These are phyloP conservation scores for Termitomyces sp. DNA, from an alignment of 768 basidiomycete genomes.

Conservation along the genomic window DNA sequence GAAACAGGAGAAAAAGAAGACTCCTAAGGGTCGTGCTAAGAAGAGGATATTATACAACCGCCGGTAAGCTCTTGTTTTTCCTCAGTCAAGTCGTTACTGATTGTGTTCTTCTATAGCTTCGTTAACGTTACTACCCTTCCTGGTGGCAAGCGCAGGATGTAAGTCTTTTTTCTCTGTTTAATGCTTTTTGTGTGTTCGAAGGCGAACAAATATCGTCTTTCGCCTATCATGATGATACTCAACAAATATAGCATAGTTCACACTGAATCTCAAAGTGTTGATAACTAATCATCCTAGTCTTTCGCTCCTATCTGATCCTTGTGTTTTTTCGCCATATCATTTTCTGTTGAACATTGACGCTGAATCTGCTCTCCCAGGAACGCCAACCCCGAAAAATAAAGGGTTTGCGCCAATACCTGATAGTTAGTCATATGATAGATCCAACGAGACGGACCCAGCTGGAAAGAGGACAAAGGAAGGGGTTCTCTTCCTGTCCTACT, in stretches of 20 bases:
- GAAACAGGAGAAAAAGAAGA: constrained; percentile 99
- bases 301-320: constrained; percentile 98
- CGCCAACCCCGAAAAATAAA: constrained; percentile 61
- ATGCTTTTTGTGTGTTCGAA: neutral
- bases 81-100: constrained; percentile 19
- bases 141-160: constrained; percentile 96
- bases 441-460: no score
- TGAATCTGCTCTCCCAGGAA: constrained; percentile 41
- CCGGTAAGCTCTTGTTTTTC: neutral
- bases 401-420: neutral
- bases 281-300: constrained; percentile 86
- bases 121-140: constrained; percentile 90
- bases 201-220: neutral
- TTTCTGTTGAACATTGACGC: neutral
- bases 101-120: constrained; percentile 50
- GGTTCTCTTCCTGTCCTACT: neutral
- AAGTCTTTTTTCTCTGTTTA: constrained; percentile 35
- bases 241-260: constrained; percentile 86
- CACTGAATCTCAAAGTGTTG: constrained; percentile 84
- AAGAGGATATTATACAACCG: constrained; percentile 39
- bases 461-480: neutral
- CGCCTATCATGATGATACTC: constrained; percentile 45
- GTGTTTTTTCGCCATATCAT: constrained; percentile 9
- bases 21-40: constrained; percentile 95
- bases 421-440: neutral